phyloP scores from a whole-genome alignment of 2,329 filamentous ascomycete genomes.

The Ophiostoma tasmaniense region DNA sequence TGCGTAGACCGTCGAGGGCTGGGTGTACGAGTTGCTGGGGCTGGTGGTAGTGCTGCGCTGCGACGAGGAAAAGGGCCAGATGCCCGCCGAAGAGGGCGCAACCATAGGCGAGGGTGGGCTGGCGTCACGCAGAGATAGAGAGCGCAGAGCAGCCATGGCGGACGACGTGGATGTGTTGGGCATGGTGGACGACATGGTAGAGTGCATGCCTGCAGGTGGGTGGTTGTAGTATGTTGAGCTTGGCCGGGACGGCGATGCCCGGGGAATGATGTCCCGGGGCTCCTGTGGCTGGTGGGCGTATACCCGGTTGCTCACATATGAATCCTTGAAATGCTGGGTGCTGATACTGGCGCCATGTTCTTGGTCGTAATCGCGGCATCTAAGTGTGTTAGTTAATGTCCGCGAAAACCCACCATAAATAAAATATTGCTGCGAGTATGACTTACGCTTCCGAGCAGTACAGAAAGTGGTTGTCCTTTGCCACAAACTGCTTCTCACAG shows the following conservation, averaged over 20 bases:
- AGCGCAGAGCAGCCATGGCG: constrained; percentile 48
- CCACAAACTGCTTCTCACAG: constrained; percentile 58
- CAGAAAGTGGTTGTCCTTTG: constrained; percentile 47
- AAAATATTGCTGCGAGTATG: neutral
- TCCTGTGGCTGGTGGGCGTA: constrained; percentile 29
- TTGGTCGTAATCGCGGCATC: constrained; percentile 48
- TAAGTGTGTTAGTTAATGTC: constrained; percentile 23
- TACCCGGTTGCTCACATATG: constrained; percentile 12
- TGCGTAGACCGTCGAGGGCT: constrained; percentile 37
- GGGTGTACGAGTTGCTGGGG: constrained; percentile 40
- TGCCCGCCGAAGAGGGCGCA: constrained; percentile 29
- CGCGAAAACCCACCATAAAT: neutral
- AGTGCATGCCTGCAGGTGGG: constrained; percentile 35
- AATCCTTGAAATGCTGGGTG: constrained; percentile 18
- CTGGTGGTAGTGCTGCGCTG: constrained; percentile 41
- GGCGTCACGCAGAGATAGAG: constrained; percentile 44
- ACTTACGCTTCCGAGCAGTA: constrained; percentile 58
- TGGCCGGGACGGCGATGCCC: constrained; percentile 54
- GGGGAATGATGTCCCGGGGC: constrained; percentile 54
- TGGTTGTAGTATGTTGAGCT: constrained; percentile 47
- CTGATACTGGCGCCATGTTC: constrained; percentile 24
- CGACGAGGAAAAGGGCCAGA: constrained; percentile 45
- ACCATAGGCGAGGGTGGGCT: constrained; percentile 47
- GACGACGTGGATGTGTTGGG: constrained; percentile 38
- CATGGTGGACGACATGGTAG: constrained; percentile 31